These are phyloP conservation scores for Beauveria medogensis DNA, from an alignment of 2,329 filamentous ascomycete genomes.

Conservation along the genomic window DNA sequence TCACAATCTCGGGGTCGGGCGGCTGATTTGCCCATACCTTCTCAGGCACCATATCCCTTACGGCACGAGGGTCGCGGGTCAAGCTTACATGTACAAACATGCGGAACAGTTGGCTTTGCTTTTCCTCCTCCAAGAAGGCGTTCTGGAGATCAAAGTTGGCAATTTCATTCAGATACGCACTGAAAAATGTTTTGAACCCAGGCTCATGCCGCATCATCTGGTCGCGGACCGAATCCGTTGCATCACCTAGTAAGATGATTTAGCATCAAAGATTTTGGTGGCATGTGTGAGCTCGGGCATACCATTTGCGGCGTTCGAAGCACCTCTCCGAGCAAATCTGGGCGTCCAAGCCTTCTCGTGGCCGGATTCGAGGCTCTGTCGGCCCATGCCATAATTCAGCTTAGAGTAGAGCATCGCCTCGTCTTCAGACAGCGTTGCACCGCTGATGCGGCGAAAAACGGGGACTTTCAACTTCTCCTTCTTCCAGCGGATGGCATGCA, in stretches of 20 bases:
- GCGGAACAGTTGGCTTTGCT: constrained; percentile 16
- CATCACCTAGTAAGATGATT: constrained; percentile 16
- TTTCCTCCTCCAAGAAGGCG: constrained; percentile 19
- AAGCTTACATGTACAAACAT: constrained; percentile 20
- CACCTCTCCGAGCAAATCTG: constrained; percentile 15
- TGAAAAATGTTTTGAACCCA: constrained; percentile 20
- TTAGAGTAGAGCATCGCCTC: constrained; percentile 20
- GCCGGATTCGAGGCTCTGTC: constrained; percentile 18
- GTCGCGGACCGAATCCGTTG: constrained; percentile 19
- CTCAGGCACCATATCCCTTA: constrained; percentile 22
- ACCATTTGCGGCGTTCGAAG: constrained; percentile 18
- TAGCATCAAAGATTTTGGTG: neutral
- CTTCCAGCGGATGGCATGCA: constrained; percentile 21
- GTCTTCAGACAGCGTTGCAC: constrained; percentile 11
- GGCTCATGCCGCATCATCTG: constrained; percentile 24
- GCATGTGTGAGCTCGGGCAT: constrained; percentile 8
- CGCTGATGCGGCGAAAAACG: constrained; percentile 16
- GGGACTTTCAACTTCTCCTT: constrained; percentile 20
- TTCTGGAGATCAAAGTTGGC: constrained; percentile 23
- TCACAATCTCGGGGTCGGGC: constrained; percentile 20
- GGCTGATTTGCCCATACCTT: constrained; percentile 20
- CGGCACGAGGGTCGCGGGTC: constrained; percentile 20
- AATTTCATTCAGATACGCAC: constrained; percentile 22
- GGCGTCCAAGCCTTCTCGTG: constrained; percentile 15
- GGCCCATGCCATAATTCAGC: constrained; percentile 20